A percentile compares a stretch with the other conserved stretches of the same genome.
phyloP scores from a whole-genome alignment of 257 asterid genomes.

The Handroanthus guayacan region DNA sequence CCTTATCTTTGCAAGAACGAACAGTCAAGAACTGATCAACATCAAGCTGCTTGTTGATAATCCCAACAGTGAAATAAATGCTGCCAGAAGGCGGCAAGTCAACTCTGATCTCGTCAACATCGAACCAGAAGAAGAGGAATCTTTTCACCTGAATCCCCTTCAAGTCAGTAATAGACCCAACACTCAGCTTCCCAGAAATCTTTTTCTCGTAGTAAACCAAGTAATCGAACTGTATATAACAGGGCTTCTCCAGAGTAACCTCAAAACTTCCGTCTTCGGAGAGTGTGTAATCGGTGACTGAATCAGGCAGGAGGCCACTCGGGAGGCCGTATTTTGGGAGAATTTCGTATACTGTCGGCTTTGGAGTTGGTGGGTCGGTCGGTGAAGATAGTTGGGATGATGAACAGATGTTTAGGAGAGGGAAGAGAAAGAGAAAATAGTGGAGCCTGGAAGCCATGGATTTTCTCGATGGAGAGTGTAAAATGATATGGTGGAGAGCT shows the following conservation, averaged over 20 bases:
- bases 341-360: constrained; percentile 69
- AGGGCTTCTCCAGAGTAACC: constrained; percentile 65
- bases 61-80: constrained; percentile 84
- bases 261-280: constrained; percentile 76
- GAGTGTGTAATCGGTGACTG: constrained; percentile 70
- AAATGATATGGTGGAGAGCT: too few species aligned
- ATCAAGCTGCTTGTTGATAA: constrained; percentile 85
- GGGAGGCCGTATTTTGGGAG: constrained; percentile 79
- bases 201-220: constrained; percentile 74
- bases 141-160: constrained; percentile 86
- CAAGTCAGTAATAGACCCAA: constrained; percentile 71
- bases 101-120: constrained; percentile 85
- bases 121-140: constrained; percentile 81
- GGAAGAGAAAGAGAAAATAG: constrained; percentile 24
- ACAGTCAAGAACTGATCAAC: constrained; percentile 75
- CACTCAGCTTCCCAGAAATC: constrained; percentile 71
- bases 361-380: constrained; percentile 31
- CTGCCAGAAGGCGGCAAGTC: constrained; percentile 84
- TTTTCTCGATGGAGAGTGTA: constrained; percentile 5
- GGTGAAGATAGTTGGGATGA: constrained; percentile 26
- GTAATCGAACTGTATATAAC: constrained; percentile 85
- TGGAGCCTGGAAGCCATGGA: constrained; percentile 45
- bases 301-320: constrained; percentile 83
- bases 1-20: constrained; percentile 74
- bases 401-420: constrained; percentile 35